Conservation (phyloP, 2,329 filamentous ascomycete genomes). For the Ceratocystis harringtonii region DNA sequence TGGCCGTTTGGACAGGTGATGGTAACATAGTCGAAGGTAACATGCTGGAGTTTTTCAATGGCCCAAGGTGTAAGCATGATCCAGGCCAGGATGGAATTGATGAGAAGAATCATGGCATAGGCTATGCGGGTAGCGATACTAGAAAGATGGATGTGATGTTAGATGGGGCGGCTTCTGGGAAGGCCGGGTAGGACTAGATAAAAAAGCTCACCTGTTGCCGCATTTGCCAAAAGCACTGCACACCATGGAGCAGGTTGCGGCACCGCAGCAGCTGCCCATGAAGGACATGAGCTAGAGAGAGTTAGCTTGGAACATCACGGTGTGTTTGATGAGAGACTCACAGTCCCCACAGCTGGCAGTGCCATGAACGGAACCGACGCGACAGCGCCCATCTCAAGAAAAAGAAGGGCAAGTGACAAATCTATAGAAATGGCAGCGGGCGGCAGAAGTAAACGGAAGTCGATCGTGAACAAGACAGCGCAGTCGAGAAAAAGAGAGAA, state of each 20-base stretch:
- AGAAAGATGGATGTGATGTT: slow-evolving; percentile 18
- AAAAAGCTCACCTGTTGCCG: slow-evolving; percentile 59
- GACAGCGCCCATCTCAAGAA: slow-evolving; percentile 64
- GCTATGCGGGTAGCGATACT: slow-evolving; percentile 95
- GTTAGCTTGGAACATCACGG: neutral
- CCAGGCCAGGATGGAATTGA: slow-evolving; percentile 97
- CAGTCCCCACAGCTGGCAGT: slow-evolving; percentile 70
- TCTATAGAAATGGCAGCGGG: neutral
- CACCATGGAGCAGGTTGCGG: slow-evolving; percentile 88
- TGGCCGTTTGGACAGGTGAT: slow-evolving; percentile 82
- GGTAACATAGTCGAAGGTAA: slow-evolving; percentile 90
- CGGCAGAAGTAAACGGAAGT: neutral
- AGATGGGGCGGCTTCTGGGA: neutral
- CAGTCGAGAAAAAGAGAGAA: neutral
- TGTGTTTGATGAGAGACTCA: slow-evolving; percentile 34
- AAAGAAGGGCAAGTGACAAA: neutral
- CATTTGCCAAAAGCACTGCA: slow-evolving; percentile 95
- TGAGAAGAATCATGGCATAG: slow-evolving; percentile 81
- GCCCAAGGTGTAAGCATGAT: slow-evolving; percentile 99
- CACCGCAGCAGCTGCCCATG: slow-evolving; percentile 84
- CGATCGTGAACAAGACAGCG: neutral
- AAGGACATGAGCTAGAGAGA: slow-evolving; percentile 52
- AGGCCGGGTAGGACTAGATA: neutral
- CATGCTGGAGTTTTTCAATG: slow-evolving; percentile 81
- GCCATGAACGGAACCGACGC: slow-evolving; percentile 82